Evolutionary conservation across 306 rosid genomes (phyloP), one percentile per base, ranked within the genome.

Genomic region (Ochetophila trinervis): DNA sequence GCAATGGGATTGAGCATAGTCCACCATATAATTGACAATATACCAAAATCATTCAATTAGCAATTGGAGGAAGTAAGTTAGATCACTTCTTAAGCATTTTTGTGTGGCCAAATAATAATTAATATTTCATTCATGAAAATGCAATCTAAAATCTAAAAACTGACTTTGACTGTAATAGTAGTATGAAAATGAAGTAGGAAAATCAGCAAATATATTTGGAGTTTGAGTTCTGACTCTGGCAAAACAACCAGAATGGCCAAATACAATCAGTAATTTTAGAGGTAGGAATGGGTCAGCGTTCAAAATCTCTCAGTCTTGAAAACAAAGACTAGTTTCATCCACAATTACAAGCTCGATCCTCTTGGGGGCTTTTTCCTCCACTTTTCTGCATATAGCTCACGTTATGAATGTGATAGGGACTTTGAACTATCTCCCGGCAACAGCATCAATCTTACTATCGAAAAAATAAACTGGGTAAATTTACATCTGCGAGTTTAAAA

Each of bases 341-440:
- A 64, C 22, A 19, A 53, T 37, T 40, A 51, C 47, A 9, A 51
- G 37, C 1, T 12, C 52, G 32, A 32, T 67, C 24, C 16, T 20
- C 24, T 3, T 8, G 44, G 18, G 51, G 7, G 15, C 11, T 47
- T 21, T 71, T 42, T 18, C 27, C 12, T 47, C 58, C 64, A 40
- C 22, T 32, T 32, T 56, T 53, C 18, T 27, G 16, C 23, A 4
- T 15, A 16, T 36, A 18, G 40, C 37, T 56, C 76, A 72, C 68
- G 68, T 60, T 66, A 64, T 51, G 44, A 37, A 53, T 67, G 63
- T 36, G 68, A 65, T 19, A 22, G 40, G 37, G 51, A 32, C 45
- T 50, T 3, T 6, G 24, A 37, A 18, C 68, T 30, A 18, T 24
- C 4, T 10, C 60, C 8, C 51, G 53, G 35, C 62, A 6, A 23